Conservation (phyloP, 805 yeast genomes). For the Grigorovia humatica region DNA sequence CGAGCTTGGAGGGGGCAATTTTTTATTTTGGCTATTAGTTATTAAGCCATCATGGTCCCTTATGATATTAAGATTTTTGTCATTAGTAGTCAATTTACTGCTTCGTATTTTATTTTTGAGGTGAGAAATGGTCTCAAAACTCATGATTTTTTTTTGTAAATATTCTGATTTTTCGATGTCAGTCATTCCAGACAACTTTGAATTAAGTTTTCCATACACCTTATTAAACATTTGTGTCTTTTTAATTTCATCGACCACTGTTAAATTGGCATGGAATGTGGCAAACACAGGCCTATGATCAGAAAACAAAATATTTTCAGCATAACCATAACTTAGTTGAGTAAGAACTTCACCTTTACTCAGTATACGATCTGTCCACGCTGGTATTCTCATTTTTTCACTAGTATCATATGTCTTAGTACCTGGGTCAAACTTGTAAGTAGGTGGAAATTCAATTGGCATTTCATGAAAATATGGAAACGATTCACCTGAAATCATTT, state of each 20-base stretch:
- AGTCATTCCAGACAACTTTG: constrained; percentile 32
- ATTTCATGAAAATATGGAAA: constrained; percentile 77
- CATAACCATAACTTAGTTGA: constrained; percentile 52
- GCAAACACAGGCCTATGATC: constrained; percentile 91
- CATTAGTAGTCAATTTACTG: background rate
- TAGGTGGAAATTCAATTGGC: constrained; percentile 74
- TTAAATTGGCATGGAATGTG: constrained; percentile 50
- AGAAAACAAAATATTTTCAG: constrained; percentile 50
- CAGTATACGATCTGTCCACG: constrained; percentile 93
- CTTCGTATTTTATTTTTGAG: background rate
- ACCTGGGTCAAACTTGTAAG: constrained; percentile 89
- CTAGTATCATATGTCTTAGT: constrained; percentile 75
- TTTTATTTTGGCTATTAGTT: constrained; percentile 6
- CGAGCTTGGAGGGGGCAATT: constrained; percentile 81
- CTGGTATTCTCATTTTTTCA: constrained; percentile 87
- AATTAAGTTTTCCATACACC: constrained; percentile 44
- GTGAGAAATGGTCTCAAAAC: constrained; percentile 7
- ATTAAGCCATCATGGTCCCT: background rate
- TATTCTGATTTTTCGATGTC: constrained; percentile 42
- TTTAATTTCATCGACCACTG: constrained; percentile 49
- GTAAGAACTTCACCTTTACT: constrained; percentile 50
- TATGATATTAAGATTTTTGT: background rate
- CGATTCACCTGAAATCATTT: constrained; percentile 65
- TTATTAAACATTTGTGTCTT: constrained; percentile 42
- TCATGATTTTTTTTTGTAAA: constrained; percentile 25